phyloP scores from a whole-genome alignment of 2,329 filamentous ascomycete genomes.

The Calonectria naviculata region DNA sequence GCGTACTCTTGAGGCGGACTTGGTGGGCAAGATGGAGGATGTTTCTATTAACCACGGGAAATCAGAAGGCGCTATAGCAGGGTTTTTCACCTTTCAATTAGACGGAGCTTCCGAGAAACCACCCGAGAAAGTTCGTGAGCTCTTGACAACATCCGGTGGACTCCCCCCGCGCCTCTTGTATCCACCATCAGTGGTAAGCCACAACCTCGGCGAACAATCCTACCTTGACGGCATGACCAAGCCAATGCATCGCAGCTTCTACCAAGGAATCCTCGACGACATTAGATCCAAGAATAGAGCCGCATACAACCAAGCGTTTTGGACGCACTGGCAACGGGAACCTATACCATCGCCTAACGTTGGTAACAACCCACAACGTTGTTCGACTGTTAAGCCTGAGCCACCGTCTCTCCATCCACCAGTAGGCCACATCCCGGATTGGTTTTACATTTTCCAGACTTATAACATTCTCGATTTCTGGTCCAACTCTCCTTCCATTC shows the following conservation, averaged over 20 bases:
- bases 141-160: conserved; percentile 22
- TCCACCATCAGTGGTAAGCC: not conserved
- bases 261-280: conserved; percentile 11
- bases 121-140: conserved; percentile 24
- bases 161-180: conserved; percentile 9
- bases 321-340: conserved; percentile 22
- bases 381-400: not conserved
- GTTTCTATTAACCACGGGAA: conserved; percentile 26
- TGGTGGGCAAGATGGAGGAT: conserved; percentile 23
- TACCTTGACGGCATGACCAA: conserved; percentile 1
- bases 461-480: conserved; percentile 27
- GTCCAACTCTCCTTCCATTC: not conserved
- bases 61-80: conserved; percentile 32
- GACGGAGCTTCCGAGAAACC: conserved; percentile 24
- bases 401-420: no score
- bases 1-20: conserved; percentile 10
- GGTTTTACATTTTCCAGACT: conserved; percentile 29
- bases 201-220: not conserved
- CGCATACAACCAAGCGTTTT: conserved; percentile 16
- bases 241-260: not conserved
- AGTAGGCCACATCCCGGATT: conserved; percentile 25
- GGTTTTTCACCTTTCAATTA: conserved; percentile 28
- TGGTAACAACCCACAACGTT: not conserved
- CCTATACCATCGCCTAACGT: not conserved
- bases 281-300: conserved; percentile 14